phyloP scores from a whole-genome alignment of 768 basidiomycete genomes.

The Suillus luteus region DNA sequence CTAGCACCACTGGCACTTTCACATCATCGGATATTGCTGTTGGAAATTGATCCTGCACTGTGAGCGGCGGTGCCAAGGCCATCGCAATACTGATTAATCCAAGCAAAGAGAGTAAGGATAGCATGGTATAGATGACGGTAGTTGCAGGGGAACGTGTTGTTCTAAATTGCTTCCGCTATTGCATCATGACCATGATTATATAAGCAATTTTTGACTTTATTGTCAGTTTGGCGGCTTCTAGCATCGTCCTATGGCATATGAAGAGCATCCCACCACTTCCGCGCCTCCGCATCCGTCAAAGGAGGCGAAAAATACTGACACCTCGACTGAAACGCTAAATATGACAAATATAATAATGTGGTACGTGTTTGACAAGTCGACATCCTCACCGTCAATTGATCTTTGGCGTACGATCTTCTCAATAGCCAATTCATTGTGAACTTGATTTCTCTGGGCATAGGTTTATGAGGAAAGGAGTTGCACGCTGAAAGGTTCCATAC shows the following conservation, averaged over 20 bases:
- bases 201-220: not conserved
- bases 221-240: not conserved
- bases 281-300: conserved; percentile 54
- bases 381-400: conserved; percentile 63
- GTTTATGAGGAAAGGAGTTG: conserved; percentile 5
- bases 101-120: conserved; percentile 22
- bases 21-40: conserved; percentile 20
- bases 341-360: conserved; percentile 18
- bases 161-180: conserved; percentile 18
- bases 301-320: conserved; percentile 81
- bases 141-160: conserved; percentile 10
- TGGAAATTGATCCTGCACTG: conserved; percentile 24
- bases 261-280: conserved; percentile 54
- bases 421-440: conserved; percentile 72
- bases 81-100: conserved; percentile 16
- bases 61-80: conserved; percentile 21
- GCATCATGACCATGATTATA: conserved; percentile 21
- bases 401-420: conserved; percentile 72
- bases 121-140: conserved; percentile 25
- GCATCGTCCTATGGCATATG: conserved; percentile 29
- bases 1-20: conserved; percentile 54
- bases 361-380: conserved; percentile 16
- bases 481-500: conserved; percentile 40
- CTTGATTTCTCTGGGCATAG: conserved; percentile 59
- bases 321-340: conserved; percentile 71